Base-by-base conservation (phyloP, 768 basidiomycete genomes). In the Termitomyces sp. region DNA sequence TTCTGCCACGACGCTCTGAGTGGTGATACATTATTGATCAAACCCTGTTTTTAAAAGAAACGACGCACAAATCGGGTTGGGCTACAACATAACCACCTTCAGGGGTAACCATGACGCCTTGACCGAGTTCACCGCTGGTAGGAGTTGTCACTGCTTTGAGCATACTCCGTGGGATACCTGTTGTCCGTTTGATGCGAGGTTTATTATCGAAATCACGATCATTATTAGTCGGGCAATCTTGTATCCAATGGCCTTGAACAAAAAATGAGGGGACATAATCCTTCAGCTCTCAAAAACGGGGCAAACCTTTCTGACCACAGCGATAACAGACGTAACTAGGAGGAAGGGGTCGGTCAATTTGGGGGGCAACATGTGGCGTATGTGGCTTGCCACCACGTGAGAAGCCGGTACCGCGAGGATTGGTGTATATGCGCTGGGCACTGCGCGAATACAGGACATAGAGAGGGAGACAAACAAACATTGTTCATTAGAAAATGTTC, bases 1-100 rank as follows among this genome's bases (percentile, higher is more conserved):
- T 92, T 96, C 73, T 98, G 90, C 96, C 96, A 99, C 17, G 95
- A 91, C 58, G 83, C 94, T 47, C 96, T 98, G 57, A 6, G 46
- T 46, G 50, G 45, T 38, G 40, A 5, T 9, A 31, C 20, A 40
- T 31, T 15, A 45, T 36, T 17, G 45, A 51, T 45, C 25, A 25
- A 34, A 29, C 29, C 15, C 25, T 25, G 25, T 25, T 20, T 31
- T 36, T 11, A 20, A 51, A 29, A n/a, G 42, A 17, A 49, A 59
- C 29, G 48, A 84, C 94, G 70, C 76, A 98, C 96, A 86, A 84
- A 75, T 99, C 97, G 0, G 97, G 96, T 70, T 98, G 91, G 1
- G 96, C 96, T 45, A 96, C 91, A 20, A 99, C 97, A 74, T 96
- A 98, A 42, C 94, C 94, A 63, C 97, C 97, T 72, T 99, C 97